Percentiles rank a stretch among this genome's conserved stretches.
Evolutionary conservation across 208 protist species (phyloP).

Genomic region (Leishmania amazonensis): DNA sequence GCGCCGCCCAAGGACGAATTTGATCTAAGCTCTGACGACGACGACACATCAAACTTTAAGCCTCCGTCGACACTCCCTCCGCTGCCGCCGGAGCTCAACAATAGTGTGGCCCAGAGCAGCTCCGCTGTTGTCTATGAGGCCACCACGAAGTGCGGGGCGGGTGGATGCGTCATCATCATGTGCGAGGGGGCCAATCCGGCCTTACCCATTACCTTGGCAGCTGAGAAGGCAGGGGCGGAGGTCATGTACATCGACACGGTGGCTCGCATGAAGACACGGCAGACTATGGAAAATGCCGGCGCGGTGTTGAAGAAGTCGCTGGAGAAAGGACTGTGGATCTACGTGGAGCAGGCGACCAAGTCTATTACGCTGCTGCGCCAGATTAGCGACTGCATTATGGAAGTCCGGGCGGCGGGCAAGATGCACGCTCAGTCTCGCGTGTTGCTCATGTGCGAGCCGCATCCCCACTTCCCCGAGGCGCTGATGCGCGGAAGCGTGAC

Average conservation of each 20-base stretch:
- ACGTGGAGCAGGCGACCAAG: conserved; percentile 90
- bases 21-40: conserved; percentile 79
- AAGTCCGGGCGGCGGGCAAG: conserved; percentile 42
- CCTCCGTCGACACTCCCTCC: conserved; percentile 45
- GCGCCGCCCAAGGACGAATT: conserved; percentile 67
- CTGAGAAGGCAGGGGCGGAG: conserved; percentile 59
- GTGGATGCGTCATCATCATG: conserved; percentile 86
- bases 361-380: conserved; percentile 87
- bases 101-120: conserved; percentile 47
- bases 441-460: conserved; percentile 91
- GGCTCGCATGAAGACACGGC: conserved; percentile 84
- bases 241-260: conserved; percentile 92
- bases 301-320: conserved; percentile 77
- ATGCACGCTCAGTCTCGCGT: conserved; percentile 71
- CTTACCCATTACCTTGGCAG: conserved; percentile 74
- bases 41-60: conserved; percentile 56
- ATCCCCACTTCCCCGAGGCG: conserved; percentile 87
- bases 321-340: conserved; percentile 89
- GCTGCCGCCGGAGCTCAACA: conserved; percentile 44
- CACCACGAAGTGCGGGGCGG: conserved; percentile 44
- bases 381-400: conserved; percentile 73
- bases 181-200: conserved; percentile 85
- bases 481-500: conserved; percentile 80
- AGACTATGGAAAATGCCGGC: conserved; percentile 74
- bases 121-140: conserved; percentile 68